Evolutionary conservation across 108 stramenopile genomes (phyloP).

Genomic region (Nitzschia inconspicua): DNA sequence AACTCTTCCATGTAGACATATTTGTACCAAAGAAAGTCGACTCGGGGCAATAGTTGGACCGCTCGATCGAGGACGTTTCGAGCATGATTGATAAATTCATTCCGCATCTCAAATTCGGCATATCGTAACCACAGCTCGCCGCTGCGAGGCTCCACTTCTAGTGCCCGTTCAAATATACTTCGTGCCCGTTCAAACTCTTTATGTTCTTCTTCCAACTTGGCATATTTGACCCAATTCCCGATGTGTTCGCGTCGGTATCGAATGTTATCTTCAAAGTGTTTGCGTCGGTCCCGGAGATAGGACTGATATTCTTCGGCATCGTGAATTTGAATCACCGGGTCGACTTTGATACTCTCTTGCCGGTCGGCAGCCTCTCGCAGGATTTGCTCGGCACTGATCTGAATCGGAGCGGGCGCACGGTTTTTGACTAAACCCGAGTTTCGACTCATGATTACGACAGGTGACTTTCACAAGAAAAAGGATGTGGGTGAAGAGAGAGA

Average conservation of each 20-base stretch:
- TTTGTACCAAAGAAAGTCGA: slow-evolving; percentile 99
- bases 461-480: too few relatives aligned
- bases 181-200: slow-evolving; percentile 96
- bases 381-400: slow-evolving; percentile 99
- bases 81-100: slow-evolving; percentile 98
- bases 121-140: slow-evolving; percentile 94
- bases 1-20: slow-evolving; percentile 99
- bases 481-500: too few relatives aligned
- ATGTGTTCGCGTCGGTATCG: slow-evolving; percentile 93
- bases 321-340: slow-evolving; percentile 86
- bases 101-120: slow-evolving; percentile 97
- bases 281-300: slow-evolving; percentile 89
- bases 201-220: slow-evolving; percentile 97
- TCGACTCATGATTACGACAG: too few relatives aligned
- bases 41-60: slow-evolving; percentile 90
- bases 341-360: slow-evolving; percentile 72
- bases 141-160: slow-evolving; percentile 93
- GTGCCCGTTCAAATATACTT: slow-evolving; percentile 94
- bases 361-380: slow-evolving; percentile 95
- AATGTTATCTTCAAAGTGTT: slow-evolving; percentile 95
- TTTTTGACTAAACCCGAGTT: slow-evolving; percentile 86
- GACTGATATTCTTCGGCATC: slow-evolving; percentile 97
- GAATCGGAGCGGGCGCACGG: slow-evolving; percentile 98
- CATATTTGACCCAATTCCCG: slow-evolving; percentile 98
- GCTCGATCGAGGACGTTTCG: slow-evolving; percentile 98